Evolutionary conservation across 768 basidiomycete species (phyloP), one percentile per base, ranked within the genome.

Genomic region (Rubroboletus satanas): DNA sequence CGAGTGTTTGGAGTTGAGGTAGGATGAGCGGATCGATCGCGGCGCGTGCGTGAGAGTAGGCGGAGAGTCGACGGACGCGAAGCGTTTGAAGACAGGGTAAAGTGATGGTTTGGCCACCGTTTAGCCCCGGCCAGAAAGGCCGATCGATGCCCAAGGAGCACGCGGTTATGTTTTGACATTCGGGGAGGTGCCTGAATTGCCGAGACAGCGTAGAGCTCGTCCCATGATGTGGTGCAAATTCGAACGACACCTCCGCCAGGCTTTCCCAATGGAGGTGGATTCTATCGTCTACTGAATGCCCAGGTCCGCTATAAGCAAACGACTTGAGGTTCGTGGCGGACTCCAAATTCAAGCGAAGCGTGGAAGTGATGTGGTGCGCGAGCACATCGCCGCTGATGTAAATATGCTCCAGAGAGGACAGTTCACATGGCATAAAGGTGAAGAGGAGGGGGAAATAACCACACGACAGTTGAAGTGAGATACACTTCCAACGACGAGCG

Each of bases 91-190:
- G 56, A 21, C 23, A 31, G 3, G 51, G 56, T 0, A 66, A 31
- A 7, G 51, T 61, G 48, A 61, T 46, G 8, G 18, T 18, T 21
- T 37, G 31, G 11, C 9, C 21, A 17, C 4, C 10, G 3, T 15
- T 17, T 32, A 31, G 5, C 17, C 5, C n/a, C 17, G 21, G 32
- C 51, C 29, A 50, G 12, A 48, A 32, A 8, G 49, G 43, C 29
- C 17, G 47, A 48, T 55, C 55, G 8, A 66, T 54, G 0, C 62
- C 62, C 31, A 69, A 10, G 28, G 58, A 68, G 5, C 48, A 57
- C 12, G 48, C 49, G 14, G 59, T 66, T n/a, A 67, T 42, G 47
- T 65, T 65, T 48, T 41, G 52, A 31, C 66, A 67, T 23, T 38
- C 44, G 10, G 36, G 26, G 2, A 65, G 59, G 18, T 39, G 18